phyloP scores from a whole-genome alignment of 805 yeast species.

The Kuraishia hungarica region DNA sequence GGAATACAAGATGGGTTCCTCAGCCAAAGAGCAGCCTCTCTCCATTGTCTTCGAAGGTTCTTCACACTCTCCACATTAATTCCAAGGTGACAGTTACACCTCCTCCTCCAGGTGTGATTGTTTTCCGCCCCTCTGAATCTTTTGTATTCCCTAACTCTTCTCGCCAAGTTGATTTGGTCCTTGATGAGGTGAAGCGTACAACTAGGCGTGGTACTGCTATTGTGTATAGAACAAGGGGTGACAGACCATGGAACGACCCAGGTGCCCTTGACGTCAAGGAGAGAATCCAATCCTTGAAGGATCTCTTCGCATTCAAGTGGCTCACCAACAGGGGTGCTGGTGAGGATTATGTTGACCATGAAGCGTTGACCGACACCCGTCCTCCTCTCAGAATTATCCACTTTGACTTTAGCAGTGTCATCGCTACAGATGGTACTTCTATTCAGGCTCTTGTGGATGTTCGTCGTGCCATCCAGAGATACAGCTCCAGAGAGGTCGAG shows the following conservation, averaged over 20 bases:
- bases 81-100: constrained; percentile 48
- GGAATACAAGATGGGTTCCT: constrained; percentile 67
- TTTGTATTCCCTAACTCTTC: constrained; percentile 80
- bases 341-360: constrained; percentile 17
- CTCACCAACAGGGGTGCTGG: constrained; percentile 10
- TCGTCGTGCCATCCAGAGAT: constrained; percentile 59
- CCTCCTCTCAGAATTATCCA: constrained; percentile 68
- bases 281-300: background rate
- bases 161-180: constrained; percentile 56
- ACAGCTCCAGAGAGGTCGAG: constrained; percentile 79
- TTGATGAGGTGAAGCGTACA: constrained; percentile 52
- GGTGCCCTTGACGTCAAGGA: constrained; percentile 44
- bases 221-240: constrained; percentile 34
- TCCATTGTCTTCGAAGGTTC: constrained; percentile 10
- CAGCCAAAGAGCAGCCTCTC: constrained; percentile 24
- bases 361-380: constrained; percentile 34
- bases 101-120: constrained; percentile 89
- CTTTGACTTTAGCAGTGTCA: constrained; percentile 72
- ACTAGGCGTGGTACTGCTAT: constrained; percentile 55
- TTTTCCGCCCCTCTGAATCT: constrained; percentile 74
- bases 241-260: constrained; percentile 88
- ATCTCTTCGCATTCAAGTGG: constrained; percentile 1
- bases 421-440: constrained; percentile 72
- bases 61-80: constrained; percentile 36
- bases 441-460: constrained; percentile 72